These are phyloP conservation scores for Orobanche coerulescens DNA, from an alignment of 257 asterid genomes.

Conservation along the genomic window DNA sequence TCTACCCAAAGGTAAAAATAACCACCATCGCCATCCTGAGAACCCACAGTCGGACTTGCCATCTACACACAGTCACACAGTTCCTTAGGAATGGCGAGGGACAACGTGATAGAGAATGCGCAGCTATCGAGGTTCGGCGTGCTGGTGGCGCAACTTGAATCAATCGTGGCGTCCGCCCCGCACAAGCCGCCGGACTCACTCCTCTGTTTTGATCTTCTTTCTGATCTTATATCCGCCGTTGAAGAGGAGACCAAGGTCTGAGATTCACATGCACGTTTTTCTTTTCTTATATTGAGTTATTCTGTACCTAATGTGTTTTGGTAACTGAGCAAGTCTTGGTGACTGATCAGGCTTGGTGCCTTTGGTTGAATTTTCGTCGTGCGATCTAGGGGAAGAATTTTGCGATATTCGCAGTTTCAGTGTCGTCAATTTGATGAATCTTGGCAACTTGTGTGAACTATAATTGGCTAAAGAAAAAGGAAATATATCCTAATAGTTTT, in stretches of 20 bases:
- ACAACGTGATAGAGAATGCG: conserved; percentile 35
- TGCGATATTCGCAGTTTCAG: neutral
- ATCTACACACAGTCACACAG: neutral
- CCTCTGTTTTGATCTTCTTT: conserved; percentile 88
- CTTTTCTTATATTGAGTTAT: conserved; percentile 1
- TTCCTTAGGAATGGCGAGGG: conserved; percentile 48
- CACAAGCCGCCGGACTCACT: conserved; percentile 94
- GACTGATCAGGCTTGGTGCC: conserved; percentile 9
- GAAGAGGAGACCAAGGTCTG: conserved; percentile 81
- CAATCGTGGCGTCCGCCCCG: conserved; percentile 82
- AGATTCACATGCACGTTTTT: neutral
- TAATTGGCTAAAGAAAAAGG: neutral
- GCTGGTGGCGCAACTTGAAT: conserved; percentile 93
- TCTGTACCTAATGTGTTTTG: neutral
- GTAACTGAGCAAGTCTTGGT: conserved; percentile 9
- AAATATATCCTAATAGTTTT: neutral
- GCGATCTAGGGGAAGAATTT: neutral
- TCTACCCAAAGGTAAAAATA: no score
- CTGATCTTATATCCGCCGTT: conserved; percentile 86
- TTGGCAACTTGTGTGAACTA: conserved; percentile 2
- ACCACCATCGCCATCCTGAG: conserved; percentile 11
- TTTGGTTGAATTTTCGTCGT: neutral
- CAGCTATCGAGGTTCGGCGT: conserved; percentile 86
- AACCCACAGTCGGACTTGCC: conserved; percentile 12
- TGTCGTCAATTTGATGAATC: neutral